A percentile compares a stretch with the other conserved stretches of the same genome.
Conservation (phyloP, 768 basidiomycete genomes). For the Auricularia cornea region DNA sequence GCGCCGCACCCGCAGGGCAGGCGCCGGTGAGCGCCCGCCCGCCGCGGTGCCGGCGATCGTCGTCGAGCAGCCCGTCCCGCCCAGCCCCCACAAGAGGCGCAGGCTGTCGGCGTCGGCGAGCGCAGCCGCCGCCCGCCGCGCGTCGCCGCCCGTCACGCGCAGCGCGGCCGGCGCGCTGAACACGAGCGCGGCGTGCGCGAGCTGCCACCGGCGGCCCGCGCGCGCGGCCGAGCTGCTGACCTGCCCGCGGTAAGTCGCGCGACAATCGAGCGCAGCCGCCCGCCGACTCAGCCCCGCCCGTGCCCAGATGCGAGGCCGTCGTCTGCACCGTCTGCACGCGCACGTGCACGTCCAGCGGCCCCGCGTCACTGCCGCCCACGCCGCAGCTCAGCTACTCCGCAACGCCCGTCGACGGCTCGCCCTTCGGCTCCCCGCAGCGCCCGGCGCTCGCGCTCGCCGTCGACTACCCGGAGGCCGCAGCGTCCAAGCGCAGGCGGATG, state of each 20-base stretch:
- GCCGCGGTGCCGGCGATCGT: background rate
- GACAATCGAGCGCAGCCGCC: background rate
- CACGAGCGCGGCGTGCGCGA: background rate
- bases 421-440: background rate
- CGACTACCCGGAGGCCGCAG: background rate
- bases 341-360: background rate
- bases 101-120: background rate
- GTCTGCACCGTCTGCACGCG: background rate
- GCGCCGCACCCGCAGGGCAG: background rate
- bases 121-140: background rate
- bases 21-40: background rate
- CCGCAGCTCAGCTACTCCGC: background rate
- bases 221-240: background rate
- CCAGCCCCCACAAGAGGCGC: background rate
- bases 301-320: background rate
- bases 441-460: background rate
- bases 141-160: background rate
- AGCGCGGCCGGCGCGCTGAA: background rate
- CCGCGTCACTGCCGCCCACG: background rate
- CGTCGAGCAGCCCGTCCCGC: background rate
- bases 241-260: background rate
- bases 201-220: background rate
- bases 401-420: background rate
- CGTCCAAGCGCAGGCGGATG: background rate
- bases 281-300: background rate